Base-by-base conservation (phyloP, 2,329 filamentous ascomycete species). In the Sarocladium oryzae region DNA sequence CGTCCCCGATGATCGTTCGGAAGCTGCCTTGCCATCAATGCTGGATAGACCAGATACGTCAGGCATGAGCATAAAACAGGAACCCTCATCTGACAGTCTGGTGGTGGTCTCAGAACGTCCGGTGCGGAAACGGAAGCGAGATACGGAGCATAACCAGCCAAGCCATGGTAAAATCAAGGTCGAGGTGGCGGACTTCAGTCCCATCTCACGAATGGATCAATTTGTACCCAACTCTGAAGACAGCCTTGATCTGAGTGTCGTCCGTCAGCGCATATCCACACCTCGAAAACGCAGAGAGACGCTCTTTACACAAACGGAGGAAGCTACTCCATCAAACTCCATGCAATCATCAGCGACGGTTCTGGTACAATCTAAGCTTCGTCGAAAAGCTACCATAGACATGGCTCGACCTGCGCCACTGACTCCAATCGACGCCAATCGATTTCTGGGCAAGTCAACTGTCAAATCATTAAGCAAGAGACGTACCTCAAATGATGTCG, bases 171-270 rank as follows among this genome's bases (percentile, higher is more conserved):
- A 61, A 49, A 56, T 79, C 40, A 80, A 81, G 58, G 53, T 56
- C 5, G 76, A 80, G 41, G 30, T 36, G 2, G 57, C 57, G n/a
- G 52, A 55, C 24, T 65, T 62, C 3, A 68, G 65, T 38, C 66
- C 64, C n/a, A 49, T 62, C 18, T n/a, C 43, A 9, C 43, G 26
- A 20, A 16, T 48, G 43, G 26, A 48, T 23, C 43, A 23, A 4
- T 32, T 48, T 16, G 8, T 18, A 9, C 9, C 33, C 10, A 48
- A 58, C 38, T 68, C 72, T 1, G 69, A 77, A 36, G 81, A 82
- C 49, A 85, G 80, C 51, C 71, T 85, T 49, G 82, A 86, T 59
- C 69, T 86, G 1, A 68, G 63, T 13, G 63, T 67, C 15, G 63
- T 65, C 35, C 61, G 55, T 8, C 61, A 64, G 28, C 60, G 51